phyloP scores from a whole-genome alignment of 1,284 basidiomycete genomes.

The Phlebopus sp. region DNA sequence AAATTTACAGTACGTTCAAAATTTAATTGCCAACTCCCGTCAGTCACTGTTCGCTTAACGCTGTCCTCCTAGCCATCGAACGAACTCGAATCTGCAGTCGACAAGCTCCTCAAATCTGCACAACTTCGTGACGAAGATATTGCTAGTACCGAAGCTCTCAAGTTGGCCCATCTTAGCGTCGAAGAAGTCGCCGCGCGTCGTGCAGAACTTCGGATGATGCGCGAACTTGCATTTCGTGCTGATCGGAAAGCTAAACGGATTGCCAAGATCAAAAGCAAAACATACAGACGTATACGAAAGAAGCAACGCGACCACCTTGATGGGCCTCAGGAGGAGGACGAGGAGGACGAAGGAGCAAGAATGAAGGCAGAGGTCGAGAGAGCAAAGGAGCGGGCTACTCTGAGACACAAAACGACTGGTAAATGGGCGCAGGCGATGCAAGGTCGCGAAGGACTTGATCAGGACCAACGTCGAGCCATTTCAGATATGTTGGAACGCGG shows the following conservation, averaged over 20 bases:
- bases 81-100: slow-evolving; percentile 76
- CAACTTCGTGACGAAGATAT: slow-evolving; percentile 81
- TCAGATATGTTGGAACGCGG: slow-evolving; percentile 77
- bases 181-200: slow-evolving; percentile 84
- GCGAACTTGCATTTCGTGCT: slow-evolving; percentile 92
- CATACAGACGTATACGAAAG: slow-evolving; percentile 83
- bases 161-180: slow-evolving; percentile 76
- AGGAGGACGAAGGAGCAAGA: slow-evolving; percentile 50
- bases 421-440: slow-evolving; percentile 78
- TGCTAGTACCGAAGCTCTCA: slow-evolving; percentile 73
- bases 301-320: slow-evolving; percentile 68
- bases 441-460: slow-evolving; percentile 59
- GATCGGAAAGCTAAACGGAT: slow-evolving; percentile 90
- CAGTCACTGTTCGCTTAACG: neutral
- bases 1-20: slow-evolving; percentile 71
- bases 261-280: slow-evolving; percentile 95
- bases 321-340: slow-evolving; percentile 53
- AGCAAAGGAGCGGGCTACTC: slow-evolving; percentile 82
- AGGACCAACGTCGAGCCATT: slow-evolving; percentile 68
- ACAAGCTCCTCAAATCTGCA: slow-evolving; percentile 72
- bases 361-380: slow-evolving; percentile 76
- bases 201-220: slow-evolving; percentile 80
- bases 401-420: slow-evolving; percentile 80
- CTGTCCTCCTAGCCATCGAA: slow-evolving; percentile 42
- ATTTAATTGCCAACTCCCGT: neutral